Evolutionary conservation across 2,329 filamentous ascomycete species (phyloP).

Genomic region (Colletotrichum sp.): DNA sequence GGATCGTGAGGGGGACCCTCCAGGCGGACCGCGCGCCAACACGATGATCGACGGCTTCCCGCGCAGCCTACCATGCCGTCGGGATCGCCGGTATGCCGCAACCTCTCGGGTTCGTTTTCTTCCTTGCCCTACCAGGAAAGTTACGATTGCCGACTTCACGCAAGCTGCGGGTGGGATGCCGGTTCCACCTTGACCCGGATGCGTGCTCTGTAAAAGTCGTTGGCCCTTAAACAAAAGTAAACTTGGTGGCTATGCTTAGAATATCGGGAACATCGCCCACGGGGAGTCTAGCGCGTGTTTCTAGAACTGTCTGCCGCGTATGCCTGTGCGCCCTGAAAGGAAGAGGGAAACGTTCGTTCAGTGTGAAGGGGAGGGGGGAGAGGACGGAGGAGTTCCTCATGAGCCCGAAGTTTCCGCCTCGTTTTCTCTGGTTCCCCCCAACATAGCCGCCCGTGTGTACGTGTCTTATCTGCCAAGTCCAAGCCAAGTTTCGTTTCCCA

Average conservation of each 20-base stretch:
- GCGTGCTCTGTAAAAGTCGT: not conserved
- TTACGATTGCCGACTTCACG: not conserved
- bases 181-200: not conserved
- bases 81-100: not conserved
- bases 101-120: not conserved
- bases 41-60: slow-evolving; percentile 10
- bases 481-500: not conserved
- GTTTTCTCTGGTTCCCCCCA: not conserved
- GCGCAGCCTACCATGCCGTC: not conserved
- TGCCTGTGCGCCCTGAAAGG: not conserved
- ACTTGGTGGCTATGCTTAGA: not conserved
- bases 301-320: not conserved
- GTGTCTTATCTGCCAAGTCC: not conserved
- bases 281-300: not conserved
- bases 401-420: slow-evolving; percentile 1
- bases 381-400: not conserved
- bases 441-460: not conserved
- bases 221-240: not conserved
- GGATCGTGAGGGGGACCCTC: not conserved
- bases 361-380: not conserved
- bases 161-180: not conserved
- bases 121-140: not conserved
- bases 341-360: no score
- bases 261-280: not conserved
- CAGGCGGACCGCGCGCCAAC: not conserved